Evolutionary conservation across 2,329 filamentous ascomycete species (phyloP).

Genomic region (Fragosphaeria purpurea): DNA sequence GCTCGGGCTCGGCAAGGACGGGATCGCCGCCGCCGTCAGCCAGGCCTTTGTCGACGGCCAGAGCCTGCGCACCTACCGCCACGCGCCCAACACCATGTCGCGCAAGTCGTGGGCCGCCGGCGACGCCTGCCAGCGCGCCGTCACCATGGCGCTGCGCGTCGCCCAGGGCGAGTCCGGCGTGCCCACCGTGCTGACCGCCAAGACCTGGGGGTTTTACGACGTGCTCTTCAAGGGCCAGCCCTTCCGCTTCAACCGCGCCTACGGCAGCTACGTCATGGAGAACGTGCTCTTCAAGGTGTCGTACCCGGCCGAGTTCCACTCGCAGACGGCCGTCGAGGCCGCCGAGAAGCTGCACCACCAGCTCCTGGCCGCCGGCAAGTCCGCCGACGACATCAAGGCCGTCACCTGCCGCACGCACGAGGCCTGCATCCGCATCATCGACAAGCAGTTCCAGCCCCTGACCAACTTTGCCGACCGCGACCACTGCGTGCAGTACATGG

Average conservation of each 20-base stretch:
- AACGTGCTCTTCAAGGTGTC: constrained; percentile 99
- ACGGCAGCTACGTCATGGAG: constrained; percentile 99
- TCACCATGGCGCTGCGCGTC: constrained; percentile 85
- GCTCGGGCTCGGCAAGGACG: constrained; percentile 77
- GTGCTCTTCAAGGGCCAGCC: constrained; percentile 93
- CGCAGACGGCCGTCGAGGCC: constrained; percentile 93
- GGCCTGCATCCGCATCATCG: constrained; percentile 96
- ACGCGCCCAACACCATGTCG: constrained; percentile 98
- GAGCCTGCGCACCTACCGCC: constrained; percentile 90
- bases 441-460: constrained; percentile 87
- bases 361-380: constrained; percentile 78
- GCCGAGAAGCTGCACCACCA: constrained; percentile 79
- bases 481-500: constrained; percentile 99
- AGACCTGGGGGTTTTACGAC: constrained; percentile 97
- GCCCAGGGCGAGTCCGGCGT: constrained; percentile 84
- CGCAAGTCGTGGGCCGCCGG: constrained; percentile 98
- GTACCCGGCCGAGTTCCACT: constrained; percentile 79
- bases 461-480: constrained; percentile 99
- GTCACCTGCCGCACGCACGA: constrained; percentile 96
- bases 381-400: constrained; percentile 83
- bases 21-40: constrained; percentile 90
- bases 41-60: constrained; percentile 98
- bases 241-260: constrained; percentile 91
- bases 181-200: constrained; percentile 84
- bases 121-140: constrained; percentile 91